Evolutionary conservation across 345 rosid genomes (phyloP), one percentile per base, ranked within the genome.

Genomic region (Gossypium australe): DNA sequence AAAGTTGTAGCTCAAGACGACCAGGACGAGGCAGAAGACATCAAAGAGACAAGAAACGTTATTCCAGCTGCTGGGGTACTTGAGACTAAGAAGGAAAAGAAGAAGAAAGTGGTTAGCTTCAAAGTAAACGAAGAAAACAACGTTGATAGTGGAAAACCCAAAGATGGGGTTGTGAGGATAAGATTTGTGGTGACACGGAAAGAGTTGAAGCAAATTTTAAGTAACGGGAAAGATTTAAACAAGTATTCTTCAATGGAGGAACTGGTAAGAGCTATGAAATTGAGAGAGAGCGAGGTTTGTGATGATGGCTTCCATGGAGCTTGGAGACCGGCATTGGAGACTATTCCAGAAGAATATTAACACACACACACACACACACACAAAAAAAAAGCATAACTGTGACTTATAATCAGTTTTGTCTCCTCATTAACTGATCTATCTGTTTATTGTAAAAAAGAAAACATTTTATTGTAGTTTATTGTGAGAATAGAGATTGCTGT

Each of bases 271-370:
- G 85, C 78, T 20, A 65, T 82, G 82, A 84, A 71, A 81, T 77
- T 79, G 76, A 88, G 89, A 70, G 81, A 34, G 25, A 4, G 0
- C 51, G 59, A 77, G 75, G 43, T 74, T 27, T 45, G 22, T 7
- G 59, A 69, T 29, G 68, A 45, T 1, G 81, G 18, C 11, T 25
- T 55, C 58, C 52, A 49, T 49, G 75, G 71, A 20, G 68, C 43
- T 16, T 86, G 90, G 93, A 90, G 85, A 81, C 93, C 89, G 11
- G 65, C 78, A 56, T 80, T 90, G 77, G 92, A 85, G 75, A 85
- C 85, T 81, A 90, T 90, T 72, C 94, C 92, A 0, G 94, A 90
- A 71, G 82, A 84, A 29, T 83, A 77, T 74, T 75, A 63, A 69
- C 44, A 47, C 7, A 49, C 6, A n/a, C 0, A 55, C 10, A 25